These are phyloP conservation scores for Trametes sp. DNA, from an alignment of 1,284 basidiomycete species.

Conservation along the genomic window DNA sequence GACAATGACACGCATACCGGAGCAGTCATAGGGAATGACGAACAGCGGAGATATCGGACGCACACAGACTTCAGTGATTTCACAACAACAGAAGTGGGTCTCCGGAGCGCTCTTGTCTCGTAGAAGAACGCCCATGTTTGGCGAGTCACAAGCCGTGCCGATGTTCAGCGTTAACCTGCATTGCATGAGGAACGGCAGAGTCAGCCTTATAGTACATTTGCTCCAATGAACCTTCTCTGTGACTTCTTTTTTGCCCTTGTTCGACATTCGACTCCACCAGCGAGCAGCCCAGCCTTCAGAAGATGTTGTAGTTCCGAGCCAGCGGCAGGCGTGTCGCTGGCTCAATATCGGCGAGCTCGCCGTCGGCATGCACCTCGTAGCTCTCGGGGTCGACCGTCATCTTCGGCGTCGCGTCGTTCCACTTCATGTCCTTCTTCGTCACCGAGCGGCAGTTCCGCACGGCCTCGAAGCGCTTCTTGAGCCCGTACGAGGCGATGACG, in stretches of 20 bases:
- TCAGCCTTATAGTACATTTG: slow-evolving; percentile 4
- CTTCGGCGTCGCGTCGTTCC: slow-evolving; percentile 83
- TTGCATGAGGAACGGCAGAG: background rate
- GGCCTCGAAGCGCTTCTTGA: slow-evolving; percentile 79
- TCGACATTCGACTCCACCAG: background rate
- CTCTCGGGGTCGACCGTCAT: slow-evolving; percentile 94
- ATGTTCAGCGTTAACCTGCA: background rate
- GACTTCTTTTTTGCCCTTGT: background rate
- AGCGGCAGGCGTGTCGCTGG: slow-evolving; percentile 81
- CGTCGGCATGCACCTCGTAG: slow-evolving; percentile 89
- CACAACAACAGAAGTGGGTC: no score
- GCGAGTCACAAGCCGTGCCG: background rate
- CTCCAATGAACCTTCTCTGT: background rate
- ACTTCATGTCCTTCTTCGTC: slow-evolving; percentile 92
- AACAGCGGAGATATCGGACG: background rate
- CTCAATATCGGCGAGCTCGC: slow-evolving; percentile 75
- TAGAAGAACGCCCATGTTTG: background rate
- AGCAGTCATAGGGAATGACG: background rate
- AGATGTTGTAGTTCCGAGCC: slow-evolving; percentile 76
- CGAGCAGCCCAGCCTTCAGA: slow-evolving; percentile 47
- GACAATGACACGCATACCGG: background rate
- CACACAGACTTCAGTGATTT: background rate
- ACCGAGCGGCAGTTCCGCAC: slow-evolving; percentile 83
- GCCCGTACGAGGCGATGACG: slow-evolving; percentile 71
- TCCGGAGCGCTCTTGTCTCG: no score